Evolutionary conservation across 257 asterid species (phyloP).

Genomic region (Ophiorrhiza pumila): DNA sequence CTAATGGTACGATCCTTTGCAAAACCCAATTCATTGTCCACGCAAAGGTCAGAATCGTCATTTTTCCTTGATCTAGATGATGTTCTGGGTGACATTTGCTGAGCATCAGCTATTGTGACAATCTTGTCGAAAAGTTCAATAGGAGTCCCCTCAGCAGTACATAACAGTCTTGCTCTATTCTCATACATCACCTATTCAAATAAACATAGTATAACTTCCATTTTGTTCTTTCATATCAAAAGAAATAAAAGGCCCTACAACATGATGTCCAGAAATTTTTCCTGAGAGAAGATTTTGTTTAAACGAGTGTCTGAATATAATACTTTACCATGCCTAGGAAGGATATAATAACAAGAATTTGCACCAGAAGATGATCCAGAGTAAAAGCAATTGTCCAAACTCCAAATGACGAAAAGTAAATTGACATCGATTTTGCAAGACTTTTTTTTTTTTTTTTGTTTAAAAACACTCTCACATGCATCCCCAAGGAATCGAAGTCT

Average conservation of each 20-base stretch:
- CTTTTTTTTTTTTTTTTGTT: no score
- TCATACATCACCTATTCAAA: slow-evolving; percentile 81
- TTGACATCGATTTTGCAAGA: background rate
- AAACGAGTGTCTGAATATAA: background rate
- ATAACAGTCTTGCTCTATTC: slow-evolving; percentile 66
- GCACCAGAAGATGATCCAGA: no score
- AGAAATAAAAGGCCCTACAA: background rate
- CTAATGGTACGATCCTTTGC: slow-evolving; percentile 96
- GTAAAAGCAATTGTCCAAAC: background rate
- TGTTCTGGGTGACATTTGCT: slow-evolving; percentile 77
- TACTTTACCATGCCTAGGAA: background rate
- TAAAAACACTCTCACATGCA: no score
- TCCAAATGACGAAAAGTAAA: background rate
- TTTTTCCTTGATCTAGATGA: slow-evolving; percentile 83
- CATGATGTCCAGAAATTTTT: background rate
- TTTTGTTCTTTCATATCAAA: background rate
- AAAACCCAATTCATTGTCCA: slow-evolving; percentile 88
- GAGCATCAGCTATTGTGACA: slow-evolving; percentile 75
- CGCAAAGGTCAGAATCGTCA: slow-evolving; percentile 81
- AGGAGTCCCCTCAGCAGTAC: slow-evolving; percentile 87
- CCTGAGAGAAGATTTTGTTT: background rate
- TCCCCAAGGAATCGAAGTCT: no score
- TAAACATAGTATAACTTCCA: background rate
- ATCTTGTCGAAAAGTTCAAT: slow-evolving; percentile 63
- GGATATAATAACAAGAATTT: background rate